A percentile compares a stretch with the other conserved stretches of the same genome.
phyloP scores from a whole-genome alignment of 345 rosid species.

The Populus alba region DNA sequence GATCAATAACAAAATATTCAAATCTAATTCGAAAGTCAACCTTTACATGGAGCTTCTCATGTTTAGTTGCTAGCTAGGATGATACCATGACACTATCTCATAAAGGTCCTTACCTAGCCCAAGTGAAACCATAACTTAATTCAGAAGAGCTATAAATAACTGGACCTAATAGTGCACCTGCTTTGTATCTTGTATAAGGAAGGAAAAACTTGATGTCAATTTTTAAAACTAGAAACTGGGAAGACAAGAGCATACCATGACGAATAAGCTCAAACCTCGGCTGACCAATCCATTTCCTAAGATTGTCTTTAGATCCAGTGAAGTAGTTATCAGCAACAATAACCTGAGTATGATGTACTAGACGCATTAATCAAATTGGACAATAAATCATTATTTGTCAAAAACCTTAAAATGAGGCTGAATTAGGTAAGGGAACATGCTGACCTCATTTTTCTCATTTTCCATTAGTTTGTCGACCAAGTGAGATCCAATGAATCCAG shows the following conservation, averaged over 20 bases:
- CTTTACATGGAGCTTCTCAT: background rate
- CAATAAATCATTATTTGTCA: background rate
- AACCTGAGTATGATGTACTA: conserved; percentile 43
- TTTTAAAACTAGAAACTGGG: background rate
- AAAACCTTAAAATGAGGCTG: too few species aligned
- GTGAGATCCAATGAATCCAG: conserved; percentile 97
- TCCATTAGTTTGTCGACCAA: conserved; percentile 89
- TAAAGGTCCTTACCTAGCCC: background rate
- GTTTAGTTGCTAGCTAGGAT: background rate
- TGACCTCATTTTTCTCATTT: conserved; percentile 90
- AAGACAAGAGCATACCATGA: conserved; percentile 56
- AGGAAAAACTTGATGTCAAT: background rate
- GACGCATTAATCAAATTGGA: conserved; percentile 1
- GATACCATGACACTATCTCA: background rate
- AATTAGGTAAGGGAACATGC: background rate
- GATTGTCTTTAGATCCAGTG: conserved; percentile 89
- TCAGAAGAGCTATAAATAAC: background rate
- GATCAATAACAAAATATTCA: background rate
- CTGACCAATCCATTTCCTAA: conserved; percentile 84
- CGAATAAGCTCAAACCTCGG: conserved; percentile 97
- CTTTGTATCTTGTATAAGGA: background rate
- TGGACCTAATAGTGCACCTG: background rate
- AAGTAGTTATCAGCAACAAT: conserved; percentile 89
- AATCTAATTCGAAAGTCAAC: background rate
- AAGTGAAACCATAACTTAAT: background rate